Conservation (phyloP, 108 stramenopile species). For the Epithemia pelagica region DNA sequence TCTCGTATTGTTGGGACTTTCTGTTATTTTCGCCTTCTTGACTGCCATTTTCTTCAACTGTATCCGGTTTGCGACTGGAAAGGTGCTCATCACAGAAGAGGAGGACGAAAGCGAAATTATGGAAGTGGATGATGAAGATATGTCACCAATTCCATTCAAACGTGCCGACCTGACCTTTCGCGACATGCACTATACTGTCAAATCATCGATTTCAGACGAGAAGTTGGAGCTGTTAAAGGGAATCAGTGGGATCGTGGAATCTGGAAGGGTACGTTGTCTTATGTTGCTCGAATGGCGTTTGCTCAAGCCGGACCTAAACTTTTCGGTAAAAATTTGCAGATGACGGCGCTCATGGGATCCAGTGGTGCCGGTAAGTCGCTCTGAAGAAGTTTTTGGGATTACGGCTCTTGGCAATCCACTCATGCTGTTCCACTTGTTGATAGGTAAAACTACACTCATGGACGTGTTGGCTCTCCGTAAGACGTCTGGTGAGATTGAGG, state of each 20-base stretch:
- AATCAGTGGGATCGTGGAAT: constrained; percentile 43
- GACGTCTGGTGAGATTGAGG: constrained; percentile 61
- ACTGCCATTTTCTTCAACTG: constrained; percentile 8
- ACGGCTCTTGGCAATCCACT: too few species aligned
- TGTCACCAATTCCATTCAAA: constrained; percentile 22
- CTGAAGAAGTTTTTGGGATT: too few species aligned
- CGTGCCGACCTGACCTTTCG: constrained; percentile 56
- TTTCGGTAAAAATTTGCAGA: constrained; percentile 9
- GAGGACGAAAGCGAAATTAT: constrained; percentile 11
- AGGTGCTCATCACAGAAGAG: constrained; percentile 11
- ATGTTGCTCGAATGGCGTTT: not conserved
- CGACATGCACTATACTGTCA: constrained; percentile 50
- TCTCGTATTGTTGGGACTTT: constrained; percentile 7
- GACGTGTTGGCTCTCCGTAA: constrained; percentile 70
- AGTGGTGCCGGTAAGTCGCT: constrained; percentile 28
- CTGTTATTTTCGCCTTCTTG: constrained; percentile 3
- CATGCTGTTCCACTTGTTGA: too few species aligned
- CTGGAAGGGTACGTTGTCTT: constrained; percentile 18
- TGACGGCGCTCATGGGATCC: constrained; percentile 58
- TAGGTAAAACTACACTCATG: constrained; percentile 47
- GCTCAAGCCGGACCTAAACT: not conserved
- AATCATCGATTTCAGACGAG: constrained; percentile 47
- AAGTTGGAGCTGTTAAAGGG: constrained; percentile 54
- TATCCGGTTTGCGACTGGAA: constrained; percentile 19
- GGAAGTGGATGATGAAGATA: constrained; percentile 1